These are phyloP conservation scores for Pelargonium cotyledonis DNA, from an alignment of 441 rosid genomes.

Conservation along the genomic window DNA sequence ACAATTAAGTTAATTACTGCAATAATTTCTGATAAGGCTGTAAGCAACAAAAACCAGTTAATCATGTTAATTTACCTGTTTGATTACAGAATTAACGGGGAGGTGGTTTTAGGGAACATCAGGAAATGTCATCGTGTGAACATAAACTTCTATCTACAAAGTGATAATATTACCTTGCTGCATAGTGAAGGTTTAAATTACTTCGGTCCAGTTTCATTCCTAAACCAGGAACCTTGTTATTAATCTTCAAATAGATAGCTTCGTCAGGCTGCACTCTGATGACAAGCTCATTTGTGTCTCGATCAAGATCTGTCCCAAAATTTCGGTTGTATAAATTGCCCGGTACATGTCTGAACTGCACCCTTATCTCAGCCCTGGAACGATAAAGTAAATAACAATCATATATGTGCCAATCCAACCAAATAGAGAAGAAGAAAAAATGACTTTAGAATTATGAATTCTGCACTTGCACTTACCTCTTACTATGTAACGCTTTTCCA, in stretches of 20 bases:
- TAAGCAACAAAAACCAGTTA: too few relatives aligned
- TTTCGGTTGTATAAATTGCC: slow-evolving; percentile 71
- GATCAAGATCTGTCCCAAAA: slow-evolving; percentile 64
- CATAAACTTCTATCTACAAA: background rate
- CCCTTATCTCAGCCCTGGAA: slow-evolving; percentile 81
- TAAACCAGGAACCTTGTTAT: slow-evolving; percentile 91
- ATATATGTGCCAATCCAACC: background rate
- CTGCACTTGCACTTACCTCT: slow-evolving; percentile 30
- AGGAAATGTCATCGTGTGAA: too few relatives aligned
- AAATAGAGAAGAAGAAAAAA: background rate
- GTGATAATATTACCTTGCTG: slow-evolving; percentile 42
- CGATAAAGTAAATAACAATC: slow-evolving; percentile 16
- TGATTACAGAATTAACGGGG: too few relatives aligned
- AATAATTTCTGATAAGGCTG: too few relatives aligned
- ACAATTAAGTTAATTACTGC: background rate
- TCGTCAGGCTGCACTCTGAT: slow-evolving; percentile 94
- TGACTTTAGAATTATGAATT: background rate
- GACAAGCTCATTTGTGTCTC: slow-evolving; percentile 84
- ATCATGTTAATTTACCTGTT: too few relatives aligned
- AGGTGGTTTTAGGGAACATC: background rate
- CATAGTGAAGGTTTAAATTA: slow-evolving; percentile 69
- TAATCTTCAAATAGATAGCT: slow-evolving; percentile 84
- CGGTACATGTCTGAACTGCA: slow-evolving; percentile 90
- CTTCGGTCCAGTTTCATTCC: slow-evolving; percentile 89
- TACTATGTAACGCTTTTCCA: slow-evolving; percentile 79